A percentile compares a stretch with the other conserved stretches of the same genome.
phyloP scores from a whole-genome alignment of 2,329 filamentous ascomycete species.

The Hypoxylon rubiginosum region DNA sequence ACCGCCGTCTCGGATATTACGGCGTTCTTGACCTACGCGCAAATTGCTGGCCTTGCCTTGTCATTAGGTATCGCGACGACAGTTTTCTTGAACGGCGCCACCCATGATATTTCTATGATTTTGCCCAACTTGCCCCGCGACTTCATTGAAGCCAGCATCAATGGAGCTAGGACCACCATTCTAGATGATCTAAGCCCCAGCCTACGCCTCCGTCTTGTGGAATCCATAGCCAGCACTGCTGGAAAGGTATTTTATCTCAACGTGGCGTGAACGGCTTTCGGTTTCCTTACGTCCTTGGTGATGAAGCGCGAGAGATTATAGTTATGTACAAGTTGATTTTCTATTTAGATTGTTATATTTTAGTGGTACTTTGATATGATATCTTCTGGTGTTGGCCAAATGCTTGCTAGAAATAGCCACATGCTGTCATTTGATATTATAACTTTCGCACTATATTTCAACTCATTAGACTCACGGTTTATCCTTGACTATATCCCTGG shows the following conservation, averaged over 20 bases:
- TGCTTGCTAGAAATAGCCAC: too few species aligned
- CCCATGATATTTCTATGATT: slow-evolving; percentile 21
- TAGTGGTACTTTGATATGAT: too few species aligned
- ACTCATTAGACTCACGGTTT: too few species aligned
- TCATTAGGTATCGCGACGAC: slow-evolving; percentile 33
- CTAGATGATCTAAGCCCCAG: not conserved
- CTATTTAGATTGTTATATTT: too few species aligned
- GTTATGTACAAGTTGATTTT: too few species aligned
- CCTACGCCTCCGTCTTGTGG: not conserved
- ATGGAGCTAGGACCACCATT: slow-evolving; percentile 5
- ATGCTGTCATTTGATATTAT: too few species aligned
- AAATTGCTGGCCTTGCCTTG: slow-evolving; percentile 33
- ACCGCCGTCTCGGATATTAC: slow-evolving; percentile 5
- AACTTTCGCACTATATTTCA: too few species aligned
- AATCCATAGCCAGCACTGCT: slow-evolving; percentile 8
- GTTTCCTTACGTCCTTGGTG: not conserved
- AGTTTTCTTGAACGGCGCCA: slow-evolving; percentile 31
- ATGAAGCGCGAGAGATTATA: slow-evolving; percentile 27
- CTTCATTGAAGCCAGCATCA: slow-evolving; percentile 18
- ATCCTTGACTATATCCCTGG: too few species aligned
- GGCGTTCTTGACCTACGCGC: slow-evolving; percentile 28
- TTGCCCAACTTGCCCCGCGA: slow-evolving; percentile 13
- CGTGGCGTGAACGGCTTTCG: slow-evolving; percentile 20
- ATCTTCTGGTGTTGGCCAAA: too few species aligned
- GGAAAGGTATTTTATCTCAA: slow-evolving; percentile 30